Percentiles rank a stretch among this genome's conserved stretches.
Evolutionary conservation across 108 stramenopile species (phyloP).

Genomic region (Seminavis robusta): DNA sequence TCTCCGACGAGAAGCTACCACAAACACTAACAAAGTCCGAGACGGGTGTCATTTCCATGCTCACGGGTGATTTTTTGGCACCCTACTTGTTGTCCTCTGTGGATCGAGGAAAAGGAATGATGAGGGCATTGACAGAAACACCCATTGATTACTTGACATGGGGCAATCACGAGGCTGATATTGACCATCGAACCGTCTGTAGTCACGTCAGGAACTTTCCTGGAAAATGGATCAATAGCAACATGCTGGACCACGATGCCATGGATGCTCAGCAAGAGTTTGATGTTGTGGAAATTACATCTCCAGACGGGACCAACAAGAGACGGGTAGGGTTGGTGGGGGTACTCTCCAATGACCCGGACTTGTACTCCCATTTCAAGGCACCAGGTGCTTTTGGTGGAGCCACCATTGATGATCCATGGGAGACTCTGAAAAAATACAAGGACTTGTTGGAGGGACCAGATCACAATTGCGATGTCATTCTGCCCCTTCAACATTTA

Average conservation of each 20-base stretch:
- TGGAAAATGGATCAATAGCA: constrained; percentile 39
- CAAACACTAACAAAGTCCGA: too few relatives aligned
- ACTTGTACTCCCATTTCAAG: constrained; percentile 38
- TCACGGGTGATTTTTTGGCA: constrained; percentile 40
- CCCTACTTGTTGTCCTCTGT: constrained; percentile 37
- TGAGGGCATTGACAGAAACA: constrained; percentile 29
- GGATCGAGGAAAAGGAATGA: constrained; percentile 55
- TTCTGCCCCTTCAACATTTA: constrained; percentile 43
- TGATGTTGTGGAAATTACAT: constrained; percentile 30
- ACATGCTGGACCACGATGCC: constrained; percentile 33
- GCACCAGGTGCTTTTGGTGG: constrained; percentile 43
- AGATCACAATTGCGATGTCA: constrained; percentile 30
- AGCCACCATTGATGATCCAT: constrained; percentile 35
- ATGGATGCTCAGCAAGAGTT: constrained; percentile 36
- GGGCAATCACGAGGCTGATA: constrained; percentile 57
- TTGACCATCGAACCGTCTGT: constrained; percentile 29
- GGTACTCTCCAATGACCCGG: constrained; percentile 39
- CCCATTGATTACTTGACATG: constrained; percentile 36
- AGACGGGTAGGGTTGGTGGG: constrained; percentile 33
- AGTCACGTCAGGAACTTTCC: constrained; percentile 30
- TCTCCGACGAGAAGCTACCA: too few relatives aligned
- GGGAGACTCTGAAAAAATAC: constrained; percentile 33
- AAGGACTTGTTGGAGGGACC: constrained; percentile 22
- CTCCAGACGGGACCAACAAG: constrained; percentile 28
- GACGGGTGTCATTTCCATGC: constrained; percentile 23